These are phyloP conservation scores for Prunus fruticosa DNA, from an alignment of 306 rosid species.

Conservation along the genomic window DNA sequence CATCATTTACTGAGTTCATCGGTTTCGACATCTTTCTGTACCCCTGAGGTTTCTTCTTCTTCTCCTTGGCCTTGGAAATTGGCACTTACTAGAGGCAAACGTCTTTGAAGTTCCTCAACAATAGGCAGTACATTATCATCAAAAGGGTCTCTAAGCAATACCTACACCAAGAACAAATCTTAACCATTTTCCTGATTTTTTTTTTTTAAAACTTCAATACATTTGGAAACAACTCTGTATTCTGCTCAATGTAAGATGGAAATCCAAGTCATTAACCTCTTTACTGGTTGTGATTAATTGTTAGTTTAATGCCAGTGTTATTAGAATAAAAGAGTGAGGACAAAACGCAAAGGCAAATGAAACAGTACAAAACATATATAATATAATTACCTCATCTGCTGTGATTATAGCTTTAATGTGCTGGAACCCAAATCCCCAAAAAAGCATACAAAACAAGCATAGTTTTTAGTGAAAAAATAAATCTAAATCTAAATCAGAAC, in stretches of 20 bases:
- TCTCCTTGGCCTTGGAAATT: slow-evolving; percentile 42
- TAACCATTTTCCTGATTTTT: not conserved
- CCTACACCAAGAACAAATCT: slow-evolving; percentile 33
- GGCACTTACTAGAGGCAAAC: slow-evolving; percentile 39
- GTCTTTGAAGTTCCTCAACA: slow-evolving; percentile 62
- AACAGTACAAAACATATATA: not conserved
- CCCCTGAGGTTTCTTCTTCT: slow-evolving; percentile 47
- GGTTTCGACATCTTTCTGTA: slow-evolving; percentile 44
- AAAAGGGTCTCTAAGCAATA: slow-evolving; percentile 71
- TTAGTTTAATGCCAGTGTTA: not conserved
- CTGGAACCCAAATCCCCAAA: slow-evolving; percentile 38
- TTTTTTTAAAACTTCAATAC: not conserved
- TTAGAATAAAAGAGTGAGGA: no score
- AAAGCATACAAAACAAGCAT: not conserved
- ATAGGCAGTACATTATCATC: slow-evolving; percentile 62
- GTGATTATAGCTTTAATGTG: slow-evolving; percentile 86
- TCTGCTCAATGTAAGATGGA: not conserved
- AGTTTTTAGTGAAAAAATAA: not conserved
- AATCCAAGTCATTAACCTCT: no score
- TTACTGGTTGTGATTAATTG: not conserved
- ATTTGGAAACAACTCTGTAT: not conserved
- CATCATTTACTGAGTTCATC: slow-evolving; percentile 20
- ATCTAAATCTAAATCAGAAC: not conserved
- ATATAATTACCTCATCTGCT: slow-evolving; percentile 58
- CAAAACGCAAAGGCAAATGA: not conserved